These are phyloP conservation scores for Pleurotus djamor DNA, from an alignment of 768 basidiomycete genomes.

Conservation along the genomic window DNA sequence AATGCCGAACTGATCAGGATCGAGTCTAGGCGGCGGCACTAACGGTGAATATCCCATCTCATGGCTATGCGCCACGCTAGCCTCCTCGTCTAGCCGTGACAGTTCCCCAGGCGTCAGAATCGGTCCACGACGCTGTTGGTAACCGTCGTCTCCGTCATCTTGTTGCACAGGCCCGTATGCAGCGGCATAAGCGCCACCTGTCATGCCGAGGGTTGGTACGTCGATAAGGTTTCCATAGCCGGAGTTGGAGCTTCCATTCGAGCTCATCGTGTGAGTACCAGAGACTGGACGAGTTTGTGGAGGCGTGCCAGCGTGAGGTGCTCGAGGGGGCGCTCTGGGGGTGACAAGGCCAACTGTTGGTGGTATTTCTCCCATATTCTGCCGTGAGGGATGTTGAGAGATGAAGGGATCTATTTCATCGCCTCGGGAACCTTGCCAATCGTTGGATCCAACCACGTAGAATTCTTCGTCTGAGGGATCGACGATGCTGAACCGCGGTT, in stretches of 20 bases:
- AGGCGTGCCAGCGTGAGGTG: background rate
- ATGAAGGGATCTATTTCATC: slow-evolving; percentile 71
- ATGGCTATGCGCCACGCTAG: slow-evolving; percentile 13
- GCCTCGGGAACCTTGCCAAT: slow-evolving; percentile 60
- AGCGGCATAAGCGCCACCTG: slow-evolving; percentile 27
- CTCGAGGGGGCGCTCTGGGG: background rate
- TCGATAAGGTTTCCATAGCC: slow-evolving; percentile 42
- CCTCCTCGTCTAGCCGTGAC: slow-evolving; percentile 31
- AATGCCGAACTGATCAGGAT: slow-evolving; percentile 22
- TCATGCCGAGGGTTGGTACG: slow-evolving; percentile 35
- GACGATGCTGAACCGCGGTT: slow-evolving; percentile 25
- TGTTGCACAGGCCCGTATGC: slow-evolving; percentile 14
- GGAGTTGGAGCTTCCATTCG: slow-evolving; percentile 26
- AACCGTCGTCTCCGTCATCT: slow-evolving; percentile 15
- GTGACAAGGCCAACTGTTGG: slow-evolving; percentile 4
- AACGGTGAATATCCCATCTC: slow-evolving; percentile 25
- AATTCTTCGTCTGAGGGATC: slow-evolving; percentile 36
- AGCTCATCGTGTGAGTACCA: slow-evolving; percentile 2
- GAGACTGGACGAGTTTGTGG: slow-evolving; percentile 4
- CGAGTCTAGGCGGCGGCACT: slow-evolving; percentile 30
- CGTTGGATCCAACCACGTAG: slow-evolving; percentile 34
- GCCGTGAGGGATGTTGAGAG: slow-evolving; percentile 22
- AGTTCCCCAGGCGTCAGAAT: slow-evolving; percentile 35
- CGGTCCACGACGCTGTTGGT: slow-evolving; percentile 19
- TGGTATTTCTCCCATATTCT: background rate